phyloP scores from a whole-genome alignment of 2,329 filamentous ascomycete species.

The Akanthomyces lecanii region DNA sequence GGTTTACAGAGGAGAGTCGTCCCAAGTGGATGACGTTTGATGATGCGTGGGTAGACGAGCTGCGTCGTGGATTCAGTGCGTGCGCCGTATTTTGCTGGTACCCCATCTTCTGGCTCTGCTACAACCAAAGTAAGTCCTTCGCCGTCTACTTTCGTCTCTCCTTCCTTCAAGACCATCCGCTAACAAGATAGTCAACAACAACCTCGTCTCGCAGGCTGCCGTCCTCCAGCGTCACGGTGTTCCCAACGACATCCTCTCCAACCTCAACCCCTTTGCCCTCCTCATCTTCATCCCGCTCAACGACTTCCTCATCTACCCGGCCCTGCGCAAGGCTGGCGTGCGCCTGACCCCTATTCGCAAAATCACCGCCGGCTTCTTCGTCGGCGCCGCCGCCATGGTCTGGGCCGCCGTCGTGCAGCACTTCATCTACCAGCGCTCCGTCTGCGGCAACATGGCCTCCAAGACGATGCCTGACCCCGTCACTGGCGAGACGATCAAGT shows the following conservation, averaged over 20 bases:
- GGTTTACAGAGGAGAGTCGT: slow-evolving; percentile 48
- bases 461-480: slow-evolving; percentile 21
- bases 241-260: slow-evolving; percentile 72
- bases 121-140: slow-evolving; percentile 36
- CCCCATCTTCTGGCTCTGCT: slow-evolving; percentile 56
- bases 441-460: slow-evolving; percentile 48
- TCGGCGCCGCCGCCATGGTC: slow-evolving; percentile 57
- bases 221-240: slow-evolving; percentile 64
- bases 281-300: slow-evolving; percentile 70
- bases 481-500: slow-evolving; percentile 35
- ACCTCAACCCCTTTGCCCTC: slow-evolving; percentile 69
- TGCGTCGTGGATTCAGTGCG: slow-evolving; percentile 62
- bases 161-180: neutral
- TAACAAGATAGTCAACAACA: slow-evolving; percentile 45
- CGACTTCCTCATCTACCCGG: slow-evolving; percentile 64
- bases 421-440: slow-evolving; percentile 60
- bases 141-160: no score
- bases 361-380: slow-evolving; percentile 65
- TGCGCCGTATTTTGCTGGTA: slow-evolving; percentile 68
- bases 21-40: slow-evolving; percentile 74
- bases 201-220: slow-evolving; percentile 59
- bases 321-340: slow-evolving; percentile 59
- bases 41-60: slow-evolving; percentile 74
- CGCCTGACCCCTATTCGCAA: slow-evolving; percentile 71
- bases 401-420: slow-evolving; percentile 51